A percentile compares a stretch with the other conserved stretches of the same genome.
Conservation (phyloP, 2,329 filamentous ascomycete genomes). For the Monosporascus sp. region DNA sequence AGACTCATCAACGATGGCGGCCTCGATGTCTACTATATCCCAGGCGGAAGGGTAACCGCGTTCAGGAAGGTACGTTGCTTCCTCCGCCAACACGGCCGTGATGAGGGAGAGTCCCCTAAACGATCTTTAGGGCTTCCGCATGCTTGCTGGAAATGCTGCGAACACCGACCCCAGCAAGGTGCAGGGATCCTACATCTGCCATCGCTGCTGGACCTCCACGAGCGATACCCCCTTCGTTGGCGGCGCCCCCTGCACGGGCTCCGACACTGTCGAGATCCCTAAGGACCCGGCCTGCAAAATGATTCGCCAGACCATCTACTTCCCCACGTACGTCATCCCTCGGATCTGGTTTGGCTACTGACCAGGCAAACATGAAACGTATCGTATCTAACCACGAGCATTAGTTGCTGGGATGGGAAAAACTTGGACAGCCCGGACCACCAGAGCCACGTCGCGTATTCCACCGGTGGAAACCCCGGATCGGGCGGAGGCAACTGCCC, state of each 20-base stretch:
- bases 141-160: constrained; percentile 40
- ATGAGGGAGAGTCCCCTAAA: background rate
- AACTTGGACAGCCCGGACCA: constrained; percentile 45
- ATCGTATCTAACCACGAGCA: constrained; percentile 11
- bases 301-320: constrained; percentile 50
- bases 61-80: constrained; percentile 31
- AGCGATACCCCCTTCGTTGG: constrained; percentile 43
- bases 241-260: constrained; percentile 43
- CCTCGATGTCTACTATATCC: constrained; percentile 41
- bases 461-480: constrained; percentile 25
- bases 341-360: constrained; percentile 18
- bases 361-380: constrained; percentile 18
- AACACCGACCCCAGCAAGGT: constrained; percentile 36
- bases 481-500: constrained; percentile 43
- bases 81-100: background rate
- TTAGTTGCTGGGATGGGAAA: constrained; percentile 45
- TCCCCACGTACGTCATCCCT: constrained; percentile 32
- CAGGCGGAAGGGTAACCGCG: constrained; percentile 36
- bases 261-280: constrained; percentile 47
- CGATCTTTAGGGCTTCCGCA: constrained; percentile 37
- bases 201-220: constrained; percentile 42
- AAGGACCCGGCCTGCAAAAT: constrained; percentile 41
- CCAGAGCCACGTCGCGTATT: constrained; percentile 42
- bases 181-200: constrained; percentile 37
- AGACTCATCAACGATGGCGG: constrained; percentile 38